phyloP scores from a whole-genome alignment of 768 basidiomycete species.

The Exsudoporus frostii region DNA sequence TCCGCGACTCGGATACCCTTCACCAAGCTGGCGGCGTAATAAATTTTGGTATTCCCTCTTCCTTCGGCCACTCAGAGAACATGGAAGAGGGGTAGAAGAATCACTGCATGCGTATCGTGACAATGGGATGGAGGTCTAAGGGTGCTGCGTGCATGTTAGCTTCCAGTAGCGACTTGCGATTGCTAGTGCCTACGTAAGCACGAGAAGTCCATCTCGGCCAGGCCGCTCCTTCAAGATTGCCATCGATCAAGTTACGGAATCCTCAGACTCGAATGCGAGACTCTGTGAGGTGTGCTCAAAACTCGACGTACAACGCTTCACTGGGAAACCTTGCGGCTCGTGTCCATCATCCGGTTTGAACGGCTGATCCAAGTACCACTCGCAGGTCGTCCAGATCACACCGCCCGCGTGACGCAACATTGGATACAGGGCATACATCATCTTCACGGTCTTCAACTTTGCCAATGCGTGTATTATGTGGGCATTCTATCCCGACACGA shows the following conservation, averaged over 20 bases:
- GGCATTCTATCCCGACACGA: background rate
- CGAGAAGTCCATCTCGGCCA: no score
- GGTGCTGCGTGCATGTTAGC: background rate
- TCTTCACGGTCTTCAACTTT: background rate
- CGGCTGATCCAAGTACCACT: background rate
- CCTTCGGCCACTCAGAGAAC: conserved; percentile 89
- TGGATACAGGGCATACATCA: background rate
- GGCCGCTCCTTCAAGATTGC: no score
- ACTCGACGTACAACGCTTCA: background rate
- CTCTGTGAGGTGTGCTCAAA: conserved; percentile 8
- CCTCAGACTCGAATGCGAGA: background rate
- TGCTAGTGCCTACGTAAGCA: no score
- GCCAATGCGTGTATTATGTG: background rate
- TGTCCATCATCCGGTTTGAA: background rate
- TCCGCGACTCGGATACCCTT: conserved; percentile 88
- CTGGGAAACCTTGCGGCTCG: background rate
- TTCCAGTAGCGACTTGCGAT: no score
- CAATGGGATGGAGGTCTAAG: conserved; percentile 81
- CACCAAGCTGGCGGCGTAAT: conserved; percentile 93
- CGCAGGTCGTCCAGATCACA: background rate
- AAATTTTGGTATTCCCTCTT: conserved; percentile 97
- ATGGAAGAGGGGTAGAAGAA: conserved; percentile 89
- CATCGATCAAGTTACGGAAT: background rate
- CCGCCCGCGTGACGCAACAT: background rate
- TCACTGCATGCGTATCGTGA: conserved; percentile 76